A percentile compares a stretch with the other conserved stretches of the same genome.
These are phyloP conservation scores for Endogone sp. DNA, from an alignment of 192 early-diverging fungal species.

Conservation along the genomic window DNA sequence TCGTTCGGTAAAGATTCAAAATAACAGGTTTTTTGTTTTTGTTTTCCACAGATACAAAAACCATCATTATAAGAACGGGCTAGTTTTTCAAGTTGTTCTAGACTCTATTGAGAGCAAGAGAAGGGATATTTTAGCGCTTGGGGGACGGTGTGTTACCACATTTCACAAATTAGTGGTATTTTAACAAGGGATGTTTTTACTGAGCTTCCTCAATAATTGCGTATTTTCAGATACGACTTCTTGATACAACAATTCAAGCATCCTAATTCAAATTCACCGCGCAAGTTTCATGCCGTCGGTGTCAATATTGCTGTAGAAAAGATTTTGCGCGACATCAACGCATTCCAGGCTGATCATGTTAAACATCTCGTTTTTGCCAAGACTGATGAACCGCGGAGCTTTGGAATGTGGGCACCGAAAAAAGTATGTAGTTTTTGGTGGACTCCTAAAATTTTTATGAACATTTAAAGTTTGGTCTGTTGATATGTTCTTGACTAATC, in stretches of 20 bases:
- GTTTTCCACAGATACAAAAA: constrained; percentile 48
- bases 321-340: constrained; percentile 57
- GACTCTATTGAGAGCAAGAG: constrained; percentile 41
- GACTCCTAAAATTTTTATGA: constrained; percentile 9
- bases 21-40: too few relatives aligned
- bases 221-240: constrained; percentile 38
- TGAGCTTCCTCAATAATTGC: too few relatives aligned
- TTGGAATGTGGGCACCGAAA: constrained; percentile 45
- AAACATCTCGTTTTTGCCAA: constrained; percentile 32
- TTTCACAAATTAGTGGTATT: too few relatives aligned
- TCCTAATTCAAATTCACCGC: constrained; percentile 30
- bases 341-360: constrained; percentile 47
- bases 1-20: too few relatives aligned
- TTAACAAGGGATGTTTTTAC: too few relatives aligned
- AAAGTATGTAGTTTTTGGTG: constrained; percentile 18
- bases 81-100: constrained; percentile 51
- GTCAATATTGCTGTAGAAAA: constrained; percentile 80
- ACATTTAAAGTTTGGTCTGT: constrained; percentile 12
- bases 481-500: constrained; percentile 1
- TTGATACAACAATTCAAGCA: constrained; percentile 49
- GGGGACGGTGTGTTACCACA: too few relatives aligned
- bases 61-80: constrained; percentile 54
- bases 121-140: constrained; percentile 51
- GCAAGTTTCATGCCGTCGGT: constrained; percentile 61
- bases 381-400: constrained; percentile 36